phyloP scores from a whole-genome alignment of 192 early-diverging fungal species.

The Backusella luteola region DNA sequence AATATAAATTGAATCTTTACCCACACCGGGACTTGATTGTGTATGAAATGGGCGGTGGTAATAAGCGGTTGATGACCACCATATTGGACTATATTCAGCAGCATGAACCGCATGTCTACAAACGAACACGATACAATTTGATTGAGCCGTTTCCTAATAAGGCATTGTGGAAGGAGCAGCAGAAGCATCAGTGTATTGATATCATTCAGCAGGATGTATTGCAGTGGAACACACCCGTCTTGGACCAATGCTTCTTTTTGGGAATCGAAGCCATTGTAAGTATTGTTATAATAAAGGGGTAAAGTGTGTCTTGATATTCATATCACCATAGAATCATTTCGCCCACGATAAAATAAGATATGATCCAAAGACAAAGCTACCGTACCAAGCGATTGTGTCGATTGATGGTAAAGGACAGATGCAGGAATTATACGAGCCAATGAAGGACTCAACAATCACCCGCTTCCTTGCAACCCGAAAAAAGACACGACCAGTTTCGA shows the following conservation, averaged over 20 bases:
- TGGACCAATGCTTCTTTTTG: constrained; percentile 83
- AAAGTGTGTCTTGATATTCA: not conserved
- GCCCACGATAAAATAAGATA: constrained; percentile 94
- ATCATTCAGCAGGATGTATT: constrained; percentile 90
- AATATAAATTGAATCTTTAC: constrained; percentile 66
- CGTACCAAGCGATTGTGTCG: constrained; percentile 79
- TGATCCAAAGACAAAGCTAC: constrained; percentile 63
- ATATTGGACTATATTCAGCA: constrained; percentile 86
- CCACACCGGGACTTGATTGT: constrained; percentile 72
- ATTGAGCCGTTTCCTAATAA: constrained; percentile 77
- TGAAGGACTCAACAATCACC: constrained; percentile 73
- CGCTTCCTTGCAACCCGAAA: constrained; percentile 64
- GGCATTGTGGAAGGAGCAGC: constrained; percentile 22
- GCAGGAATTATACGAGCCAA: constrained; percentile 77
- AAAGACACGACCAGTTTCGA: constrained; percentile 49
- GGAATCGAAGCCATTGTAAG: constrained; percentile 93
- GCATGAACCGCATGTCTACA: constrained; percentile 77
- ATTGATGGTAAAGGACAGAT: constrained; percentile 81
- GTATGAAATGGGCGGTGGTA: constrained; percentile 95
- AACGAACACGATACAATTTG: constrained; percentile 77
- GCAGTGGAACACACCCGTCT: constrained; percentile 74
- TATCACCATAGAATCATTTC: constrained; percentile 77
- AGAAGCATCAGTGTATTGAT: constrained; percentile 61
- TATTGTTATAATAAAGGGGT: not conserved
- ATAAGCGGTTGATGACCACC: constrained; percentile 90